Evolutionary conservation across 2,329 filamentous ascomycete genomes (phyloP), one percentile per base, ranked within the genome.

Genomic region (Rutstroemia sp.): DNA sequence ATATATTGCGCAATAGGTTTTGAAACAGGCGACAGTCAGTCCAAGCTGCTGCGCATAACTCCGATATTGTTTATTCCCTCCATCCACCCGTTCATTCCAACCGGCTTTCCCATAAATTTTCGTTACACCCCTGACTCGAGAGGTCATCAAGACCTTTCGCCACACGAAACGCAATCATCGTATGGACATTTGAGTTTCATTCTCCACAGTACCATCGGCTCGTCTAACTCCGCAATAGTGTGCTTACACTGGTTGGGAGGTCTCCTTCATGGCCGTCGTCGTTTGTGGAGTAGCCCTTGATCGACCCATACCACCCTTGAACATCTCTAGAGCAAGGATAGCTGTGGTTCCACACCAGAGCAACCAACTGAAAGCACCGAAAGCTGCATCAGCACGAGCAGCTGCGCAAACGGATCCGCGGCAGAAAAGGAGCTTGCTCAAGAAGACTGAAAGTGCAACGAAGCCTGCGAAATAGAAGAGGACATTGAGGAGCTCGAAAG

Each of bases 391-490:
- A 45, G 79, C 79, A 19, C 77, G 77, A 42, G 79, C 80, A 12
- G 78, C 75, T 23, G 72, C 72, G 71, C 82, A 86, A 25, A 83
- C 78, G 39, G 71, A 72, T 44, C 81, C 82, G 27, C 74, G 72
- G 70, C 82, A 85, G 71, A 81, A 81, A 55, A 77, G 70, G 50
- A 85, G 72, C 52, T 72, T 71, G 66, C 74, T 72, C 61, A 85
- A 75, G 70, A 82, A 84, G 60, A 79, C 75, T 45, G 79, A 73
- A 19, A 84, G 74, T 9, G 79, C 79, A 63, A 82, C 74, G 71
- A 84, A 84, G 56, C 80, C 81, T 19, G 75, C 72, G 67, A 85
- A 80, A 71, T 81, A 82, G 66, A 84, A 78, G 56, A 82, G 60
- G 4, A 75, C 71, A 67, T 82, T 84, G 63, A 74, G 54, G 37